Percentiles rank a stretch among this genome's conserved stretches.
Evolutionary conservation across 2,329 filamentous ascomycete species (phyloP).

Genomic region (Calonectria hawksworthii): DNA sequence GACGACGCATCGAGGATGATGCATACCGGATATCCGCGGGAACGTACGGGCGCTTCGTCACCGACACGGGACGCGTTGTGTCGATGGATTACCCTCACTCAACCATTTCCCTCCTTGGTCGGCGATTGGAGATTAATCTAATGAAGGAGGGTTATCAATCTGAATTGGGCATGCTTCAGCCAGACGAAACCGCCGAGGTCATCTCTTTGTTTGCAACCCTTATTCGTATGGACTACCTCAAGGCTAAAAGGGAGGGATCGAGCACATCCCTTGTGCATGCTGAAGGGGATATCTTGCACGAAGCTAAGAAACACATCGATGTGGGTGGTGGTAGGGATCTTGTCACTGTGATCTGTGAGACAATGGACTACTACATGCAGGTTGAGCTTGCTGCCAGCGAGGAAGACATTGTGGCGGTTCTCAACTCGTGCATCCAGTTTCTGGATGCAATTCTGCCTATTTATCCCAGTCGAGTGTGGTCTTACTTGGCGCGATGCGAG

Average conservation of each 20-base stretch:
- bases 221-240: slow-evolving; percentile 66
- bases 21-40: slow-evolving; percentile 74
- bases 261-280: slow-evolving; percentile 50
- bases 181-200: slow-evolving; percentile 78
- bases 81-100: slow-evolving; percentile 86
- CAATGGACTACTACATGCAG: slow-evolving; percentile 80
- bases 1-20: slow-evolving; percentile 60
- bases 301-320: slow-evolving; percentile 65
- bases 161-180: slow-evolving; percentile 66
- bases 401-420: slow-evolving; percentile 74
- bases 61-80: slow-evolving; percentile 82
- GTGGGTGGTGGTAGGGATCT: slow-evolving; percentile 76
- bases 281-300: slow-evolving; percentile 65
- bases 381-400: slow-evolving; percentile 70
- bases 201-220: slow-evolving; percentile 81
- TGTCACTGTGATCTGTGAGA: slow-evolving; percentile 84
- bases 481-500: slow-evolving; percentile 85
- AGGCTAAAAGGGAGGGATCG: slow-evolving; percentile 42
- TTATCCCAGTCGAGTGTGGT: slow-evolving; percentile 91
- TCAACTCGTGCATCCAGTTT: slow-evolving; percentile 83
- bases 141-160: slow-evolving; percentile 67
- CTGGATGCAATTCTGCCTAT: slow-evolving; percentile 79
- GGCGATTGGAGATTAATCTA: slow-evolving; percentile 78
- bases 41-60: slow-evolving; percentile 80
- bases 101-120: slow-evolving; percentile 82